Percentiles rank a stretch among this genome's conserved stretches.
These are phyloP conservation scores for Pythium myriotylum DNA, from an alignment of 352 stramenopile species.

Conservation along the genomic window DNA sequence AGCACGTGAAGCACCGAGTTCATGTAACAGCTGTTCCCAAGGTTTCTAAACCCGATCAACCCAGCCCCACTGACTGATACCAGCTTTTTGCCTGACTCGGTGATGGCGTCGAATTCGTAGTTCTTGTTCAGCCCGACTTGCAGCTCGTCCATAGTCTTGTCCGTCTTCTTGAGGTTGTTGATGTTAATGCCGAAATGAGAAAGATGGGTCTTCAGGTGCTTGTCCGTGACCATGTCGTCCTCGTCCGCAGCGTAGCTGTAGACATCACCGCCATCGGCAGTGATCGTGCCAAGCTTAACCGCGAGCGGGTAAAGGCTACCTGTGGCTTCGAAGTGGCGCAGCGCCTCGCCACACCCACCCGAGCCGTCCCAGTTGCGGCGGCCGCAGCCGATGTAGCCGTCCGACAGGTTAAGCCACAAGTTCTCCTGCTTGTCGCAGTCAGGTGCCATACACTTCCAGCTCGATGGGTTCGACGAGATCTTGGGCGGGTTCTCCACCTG, in stretches of 20 bases:
- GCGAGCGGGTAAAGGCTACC: conserved; percentile 93
- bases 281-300: conserved; percentile 99
- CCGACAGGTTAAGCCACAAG: conserved; percentile 98
- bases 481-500: conserved; percentile 62
- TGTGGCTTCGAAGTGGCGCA: conserved; percentile 96
- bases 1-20: conserved; percentile 97
- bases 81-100: conserved; percentile 95
- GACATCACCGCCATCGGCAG: conserved; percentile 94
- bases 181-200: conserved; percentile 96
- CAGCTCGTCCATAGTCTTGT: conserved; percentile 98
- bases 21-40: conserved; percentile 99
- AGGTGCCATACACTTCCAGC: conserved; percentile 90
- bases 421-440: conserved; percentile 97
- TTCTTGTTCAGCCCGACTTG: conserved; percentile 97
- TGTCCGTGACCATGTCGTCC: conserved; percentile 97
- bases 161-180: conserved; percentile 95
- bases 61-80: conserved; percentile 89
- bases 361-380: conserved; percentile 96
- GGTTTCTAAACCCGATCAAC: conserved; percentile 97
- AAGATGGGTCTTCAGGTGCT: conserved; percentile 94
- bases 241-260: conserved; percentile 98
- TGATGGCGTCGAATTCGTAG: conserved; percentile 98
- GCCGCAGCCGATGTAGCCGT: conserved; percentile 85
- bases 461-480: conserved; percentile 69
- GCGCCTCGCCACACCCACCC: conserved; percentile 94